Evolutionary conservation across 2,329 filamentous ascomycete genomes (phyloP).

Genomic region (Emergomyces pasteurianus): DNA sequence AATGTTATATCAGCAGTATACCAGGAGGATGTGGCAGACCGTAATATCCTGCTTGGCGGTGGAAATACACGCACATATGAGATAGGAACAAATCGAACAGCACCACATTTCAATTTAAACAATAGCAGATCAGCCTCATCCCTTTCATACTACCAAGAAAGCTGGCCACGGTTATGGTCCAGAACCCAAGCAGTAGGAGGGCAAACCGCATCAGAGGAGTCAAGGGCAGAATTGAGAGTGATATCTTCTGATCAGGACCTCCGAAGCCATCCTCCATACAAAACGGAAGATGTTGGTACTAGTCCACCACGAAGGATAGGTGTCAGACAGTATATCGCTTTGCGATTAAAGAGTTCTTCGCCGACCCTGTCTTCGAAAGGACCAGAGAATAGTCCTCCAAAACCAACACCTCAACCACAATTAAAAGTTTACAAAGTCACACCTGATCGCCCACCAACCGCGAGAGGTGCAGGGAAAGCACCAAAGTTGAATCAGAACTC

Average conservation of each 20-base stretch:
- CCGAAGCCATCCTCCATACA: slow-evolving; percentile 5
- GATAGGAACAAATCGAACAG: slow-evolving; percentile 12
- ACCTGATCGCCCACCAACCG: background rate
- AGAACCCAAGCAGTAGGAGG: background rate
- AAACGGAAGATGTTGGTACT: background rate
- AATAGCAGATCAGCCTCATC: background rate
- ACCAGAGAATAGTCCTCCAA: background rate
- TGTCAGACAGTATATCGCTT: background rate
- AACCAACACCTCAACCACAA: background rate
- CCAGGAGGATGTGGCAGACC: slow-evolving; percentile 32
- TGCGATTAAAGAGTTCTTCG: slow-evolving; percentile 4
- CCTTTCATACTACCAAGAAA: background rate
- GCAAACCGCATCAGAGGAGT: background rate
- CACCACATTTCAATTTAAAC: slow-evolving; percentile 6
- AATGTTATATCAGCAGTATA: slow-evolving; percentile 25
- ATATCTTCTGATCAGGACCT: slow-evolving; percentile 16
- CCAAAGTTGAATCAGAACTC: background rate
- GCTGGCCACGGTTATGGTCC: slow-evolving; percentile 6
- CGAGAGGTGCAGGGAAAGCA: background rate
- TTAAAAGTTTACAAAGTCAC: background rate
- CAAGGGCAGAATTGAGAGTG: slow-evolving; percentile 3
- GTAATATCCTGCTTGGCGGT: slow-evolving; percentile 24
- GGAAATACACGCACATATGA: slow-evolving; percentile 14
- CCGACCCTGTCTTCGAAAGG: slow-evolving; percentile 1
- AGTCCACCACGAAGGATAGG: background rate